These are phyloP conservation scores for Boechera retrofracta DNA, from an alignment of 345 rosid species.

Conservation along the genomic window DNA sequence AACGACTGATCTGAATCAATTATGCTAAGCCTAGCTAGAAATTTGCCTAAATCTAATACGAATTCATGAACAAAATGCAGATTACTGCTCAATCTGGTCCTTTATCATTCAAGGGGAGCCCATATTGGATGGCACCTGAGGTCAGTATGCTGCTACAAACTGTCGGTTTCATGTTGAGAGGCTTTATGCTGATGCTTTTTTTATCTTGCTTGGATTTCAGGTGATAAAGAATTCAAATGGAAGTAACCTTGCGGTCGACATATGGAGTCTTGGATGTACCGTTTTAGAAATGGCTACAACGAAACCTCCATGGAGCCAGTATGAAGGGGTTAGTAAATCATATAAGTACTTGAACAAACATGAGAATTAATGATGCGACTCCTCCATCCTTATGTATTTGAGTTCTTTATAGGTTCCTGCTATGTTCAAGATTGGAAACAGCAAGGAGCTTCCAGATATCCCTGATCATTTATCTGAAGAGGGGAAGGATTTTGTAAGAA, in stretches of 20 bases:
- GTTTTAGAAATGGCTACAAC: slow-evolving; percentile 90
- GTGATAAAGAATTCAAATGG: slow-evolving; percentile 76
- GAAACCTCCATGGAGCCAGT: slow-evolving; percentile 90
- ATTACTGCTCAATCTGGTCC: slow-evolving; percentile 84
- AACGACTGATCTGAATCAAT: neutral
- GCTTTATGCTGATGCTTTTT: slow-evolving; percentile 29
- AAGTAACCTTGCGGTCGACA: slow-evolving; percentile 78
- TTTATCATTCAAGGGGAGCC: slow-evolving; percentile 83
- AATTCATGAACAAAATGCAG: slow-evolving; percentile 52
- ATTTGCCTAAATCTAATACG: slow-evolving; percentile 32
- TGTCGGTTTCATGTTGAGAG: neutral
- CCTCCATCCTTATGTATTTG: slow-evolving; percentile 20
- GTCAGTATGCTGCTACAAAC: slow-evolving; percentile 44
- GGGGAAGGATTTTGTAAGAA: slow-evolving; percentile 76
- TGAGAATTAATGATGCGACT: neutral
- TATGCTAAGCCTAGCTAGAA: slow-evolving; percentile 7
- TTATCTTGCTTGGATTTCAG: slow-evolving; percentile 47
- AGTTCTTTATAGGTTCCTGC: slow-evolving; percentile 63
- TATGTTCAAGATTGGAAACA: slow-evolving; percentile 87
- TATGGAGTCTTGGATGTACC: slow-evolving; percentile 94
- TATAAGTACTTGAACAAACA: neutral
- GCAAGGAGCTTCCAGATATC: slow-evolving; percentile 84
- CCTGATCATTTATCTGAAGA: slow-evolving; percentile 79
- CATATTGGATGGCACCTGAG: slow-evolving; percentile 98
- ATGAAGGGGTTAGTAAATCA: slow-evolving; percentile 74